A percentile compares a stretch with the other conserved stretches of the same genome.
Conservation (phyloP, 805 yeast genomes). For the Candida endomychidarum region DNA sequence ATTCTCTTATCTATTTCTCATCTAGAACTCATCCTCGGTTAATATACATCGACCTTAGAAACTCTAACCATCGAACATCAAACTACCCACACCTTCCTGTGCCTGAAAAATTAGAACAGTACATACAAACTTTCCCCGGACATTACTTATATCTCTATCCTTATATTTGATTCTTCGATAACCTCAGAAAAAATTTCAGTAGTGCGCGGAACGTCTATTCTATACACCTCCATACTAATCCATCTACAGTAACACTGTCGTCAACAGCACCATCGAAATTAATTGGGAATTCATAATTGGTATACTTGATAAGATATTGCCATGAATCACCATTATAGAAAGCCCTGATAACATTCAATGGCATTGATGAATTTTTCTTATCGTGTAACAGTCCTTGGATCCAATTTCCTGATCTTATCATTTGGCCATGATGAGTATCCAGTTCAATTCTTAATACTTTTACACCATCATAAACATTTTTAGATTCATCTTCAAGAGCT, state of each 20-base stretch:
- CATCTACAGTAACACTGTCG: constrained; percentile 11
- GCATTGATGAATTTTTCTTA: constrained; percentile 18
- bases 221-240: constrained; percentile 23
- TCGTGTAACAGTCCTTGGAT: constrained; percentile 47
- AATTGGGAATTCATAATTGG: constrained; percentile 26
- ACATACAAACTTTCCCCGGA: constrained; percentile 51
- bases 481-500: too few species aligned
- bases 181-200: constrained; percentile 4
- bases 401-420: constrained; percentile 53
- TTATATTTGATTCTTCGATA: constrained; percentile 1
- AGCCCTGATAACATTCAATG: constrained; percentile 30
- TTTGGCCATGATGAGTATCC: constrained; percentile 39
- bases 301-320: constrained; percentile 28
- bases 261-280: constrained; percentile 18
- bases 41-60: too few species aligned
- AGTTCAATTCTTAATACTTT: constrained; percentile 25
- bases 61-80: too few species aligned
- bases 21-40: too few species aligned
- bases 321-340: constrained; percentile 21
- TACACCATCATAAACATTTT: constrained; percentile 19
- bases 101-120: too few species aligned
- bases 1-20: too few species aligned
- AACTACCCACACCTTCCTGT: too few species aligned
- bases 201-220: constrained; percentile 15
- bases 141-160: constrained; percentile 23